These are phyloP conservation scores for Akanthomyces dipterigenus DNA, from an alignment of 2,329 filamentous ascomycete species.

Conservation along the genomic window DNA sequence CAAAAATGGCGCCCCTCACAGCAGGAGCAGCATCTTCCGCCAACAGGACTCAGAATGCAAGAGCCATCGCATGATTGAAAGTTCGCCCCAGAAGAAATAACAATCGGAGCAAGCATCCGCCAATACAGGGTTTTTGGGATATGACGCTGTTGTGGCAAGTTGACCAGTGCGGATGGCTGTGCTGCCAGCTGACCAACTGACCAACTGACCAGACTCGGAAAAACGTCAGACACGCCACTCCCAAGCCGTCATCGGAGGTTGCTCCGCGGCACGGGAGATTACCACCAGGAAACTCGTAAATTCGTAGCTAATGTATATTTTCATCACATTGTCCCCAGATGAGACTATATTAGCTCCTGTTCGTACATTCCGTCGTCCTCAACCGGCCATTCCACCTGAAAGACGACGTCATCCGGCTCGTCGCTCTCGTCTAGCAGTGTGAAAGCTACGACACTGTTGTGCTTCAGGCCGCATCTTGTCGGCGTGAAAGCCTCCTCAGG, in stretches of 20 bases:
- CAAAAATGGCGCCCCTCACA: no score
- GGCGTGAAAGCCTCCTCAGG: slow-evolving; percentile 32
- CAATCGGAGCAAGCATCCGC: not conserved
- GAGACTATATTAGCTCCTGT: slow-evolving; percentile 2
- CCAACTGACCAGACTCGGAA: not conserved
- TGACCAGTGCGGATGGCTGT: not conserved
- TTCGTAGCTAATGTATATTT: not conserved
- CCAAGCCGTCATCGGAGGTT: slow-evolving; percentile 7
- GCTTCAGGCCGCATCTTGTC: slow-evolving; percentile 35
- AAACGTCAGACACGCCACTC: slow-evolving; percentile 1
- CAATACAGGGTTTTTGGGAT: not conserved
- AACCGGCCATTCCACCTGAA: slow-evolving; percentile 39
- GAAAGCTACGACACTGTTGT: slow-evolving; percentile 46
- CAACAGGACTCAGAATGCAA: not conserved
- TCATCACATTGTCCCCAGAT: not conserved
- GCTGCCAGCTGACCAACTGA: slow-evolving; percentile 3
- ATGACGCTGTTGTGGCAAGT: not conserved
- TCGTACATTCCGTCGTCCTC: slow-evolving; percentile 34
- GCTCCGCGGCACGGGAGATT: not conserved
- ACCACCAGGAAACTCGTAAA: not conserved
- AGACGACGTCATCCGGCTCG: slow-evolving; percentile 32
- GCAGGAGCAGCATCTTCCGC: not conserved
- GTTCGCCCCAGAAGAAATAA: not conserved
- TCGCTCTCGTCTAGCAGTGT: slow-evolving; percentile 33
- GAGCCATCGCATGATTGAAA: not conserved